Conservation (phyloP, 306 rosid species). For the Vigna reflexopilosa region DNA sequence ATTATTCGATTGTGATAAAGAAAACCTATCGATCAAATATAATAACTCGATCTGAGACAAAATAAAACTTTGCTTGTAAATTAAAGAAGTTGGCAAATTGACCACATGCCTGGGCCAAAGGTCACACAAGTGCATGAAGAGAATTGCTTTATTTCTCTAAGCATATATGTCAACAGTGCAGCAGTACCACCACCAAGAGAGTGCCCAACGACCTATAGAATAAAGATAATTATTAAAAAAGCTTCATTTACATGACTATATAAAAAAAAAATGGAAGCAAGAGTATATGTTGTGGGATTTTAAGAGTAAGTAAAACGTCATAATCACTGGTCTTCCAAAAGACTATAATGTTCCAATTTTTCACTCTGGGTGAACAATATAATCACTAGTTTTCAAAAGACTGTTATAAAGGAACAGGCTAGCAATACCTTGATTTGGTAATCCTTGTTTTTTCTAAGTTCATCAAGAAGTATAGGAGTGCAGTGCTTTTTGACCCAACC, state of each 20-base stretch:
- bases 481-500: neutral
- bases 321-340: neutral
- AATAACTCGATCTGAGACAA: neutral
- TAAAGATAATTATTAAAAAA: too few species aligned
- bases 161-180: constrained; percentile 61
- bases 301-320: too few species aligned
- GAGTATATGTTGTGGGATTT: too few species aligned
- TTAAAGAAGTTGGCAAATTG: neutral
- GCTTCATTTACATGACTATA: too few species aligned
- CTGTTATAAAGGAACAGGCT: too few species aligned
- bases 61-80: too few species aligned
- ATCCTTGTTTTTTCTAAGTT: constrained; percentile 72
- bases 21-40: too few species aligned
- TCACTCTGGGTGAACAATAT: too few species aligned
- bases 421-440: constrained; percentile 68
- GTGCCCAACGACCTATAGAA: constrained; percentile 71
- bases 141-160: constrained; percentile 51
- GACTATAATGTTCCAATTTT: neutral
- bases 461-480: constrained; percentile 42
- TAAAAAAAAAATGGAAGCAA: too few species aligned
- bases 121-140: constrained; percentile 76
- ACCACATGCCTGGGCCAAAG: constrained; percentile 51
- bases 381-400: too few species aligned
- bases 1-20: too few species aligned
- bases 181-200: constrained; percentile 62